Evolutionary conservation across 163 green algal species (phyloP), one percentile per base, ranked within the genome.

Genomic region (Coccomyxa subellipsoidea): DNA sequence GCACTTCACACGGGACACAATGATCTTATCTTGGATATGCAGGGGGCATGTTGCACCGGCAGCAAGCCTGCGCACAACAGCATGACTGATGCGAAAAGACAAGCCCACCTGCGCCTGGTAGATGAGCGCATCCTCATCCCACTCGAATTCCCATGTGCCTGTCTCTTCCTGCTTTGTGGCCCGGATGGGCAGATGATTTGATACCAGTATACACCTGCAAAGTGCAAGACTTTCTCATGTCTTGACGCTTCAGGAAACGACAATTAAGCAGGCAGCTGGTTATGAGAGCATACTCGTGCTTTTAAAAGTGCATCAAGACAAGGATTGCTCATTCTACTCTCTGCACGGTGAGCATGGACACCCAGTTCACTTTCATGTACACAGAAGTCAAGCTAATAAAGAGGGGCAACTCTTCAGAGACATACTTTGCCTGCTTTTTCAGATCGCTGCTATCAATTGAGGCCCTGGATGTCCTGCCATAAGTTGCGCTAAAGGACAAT

Each of bases 71-170:
- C 40, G 4, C 32, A 78, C 72, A 78, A 27, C 47, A 59, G 5
- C 47, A 59, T 59, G 47, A 18, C 21, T 59, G 47, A 59, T 8
- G 5, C 21, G 15, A 59, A 2, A 9, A 66, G 37, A 35, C 1
- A 73, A 34, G 66, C 86, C 23, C 71, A 93, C 91, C 87, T 96
- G 95, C 5, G 96, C 96, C 85, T 99, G 96, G 0, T 89, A 88
- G 29, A 98, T 91, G 32, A 99, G 88, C 7, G 96, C 94, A 84
- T 99, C 96, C 77, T 98, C 92, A 85, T 99, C 94, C 92, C 92
- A 96, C 80, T 96, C 93, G 84, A 99, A 99, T 36, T 89, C 88
- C 93, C 93, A 98, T 2, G 82, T 84, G 7, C 72, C 83, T 0
- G 81, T 81, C 27, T 85, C 86, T 12, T 69, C 71, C 32, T 76